phyloP scores from a whole-genome alignment of 495 filamentous ascomycete species.

The Parachaetomium inaequale region DNA sequence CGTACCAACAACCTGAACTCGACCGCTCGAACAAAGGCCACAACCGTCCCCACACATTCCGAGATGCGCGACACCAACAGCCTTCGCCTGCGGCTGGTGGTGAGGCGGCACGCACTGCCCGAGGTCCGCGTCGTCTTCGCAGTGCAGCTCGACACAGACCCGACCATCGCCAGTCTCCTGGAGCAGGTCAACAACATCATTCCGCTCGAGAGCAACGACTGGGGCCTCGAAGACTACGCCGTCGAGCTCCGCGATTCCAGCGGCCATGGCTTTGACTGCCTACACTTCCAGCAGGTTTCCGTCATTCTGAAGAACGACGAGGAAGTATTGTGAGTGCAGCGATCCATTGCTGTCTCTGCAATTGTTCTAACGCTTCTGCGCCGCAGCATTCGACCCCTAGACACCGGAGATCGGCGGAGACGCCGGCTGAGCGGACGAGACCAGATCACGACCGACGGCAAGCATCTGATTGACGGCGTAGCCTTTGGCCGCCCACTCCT shows the following conservation, averaged over 20 bases:
- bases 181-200: conserved; percentile 79
- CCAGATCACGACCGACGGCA: conserved; percentile 78
- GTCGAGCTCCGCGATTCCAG: conserved; percentile 63
- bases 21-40: background rate
- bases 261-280: conserved; percentile 71
- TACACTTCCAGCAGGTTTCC: conserved; percentile 77
- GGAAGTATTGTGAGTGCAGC: conserved; percentile 65
- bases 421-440: conserved; percentile 73
- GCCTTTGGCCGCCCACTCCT: conserved; percentile 77
- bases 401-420: conserved; percentile 67
- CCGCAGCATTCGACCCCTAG: conserved; percentile 73
- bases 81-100: conserved; percentile 79
- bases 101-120: conserved; percentile 78
- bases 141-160: conserved; percentile 51
- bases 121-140: conserved; percentile 72
- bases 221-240: conserved; percentile 90
- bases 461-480: conserved; percentile 83
- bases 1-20: background rate
- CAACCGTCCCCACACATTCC: background rate
- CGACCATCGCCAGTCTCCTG: conserved; percentile 75
- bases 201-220: conserved; percentile 76
- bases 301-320: conserved; percentile 77
- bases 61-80: conserved; percentile 26
- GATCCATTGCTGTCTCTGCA: background rate
- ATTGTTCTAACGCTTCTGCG: background rate